A percentile compares a stretch with the other conserved stretches of the same genome.
Conservation (phyloP, 2,329 filamentous ascomycete species). For the Claviceps humidiphila region DNA sequence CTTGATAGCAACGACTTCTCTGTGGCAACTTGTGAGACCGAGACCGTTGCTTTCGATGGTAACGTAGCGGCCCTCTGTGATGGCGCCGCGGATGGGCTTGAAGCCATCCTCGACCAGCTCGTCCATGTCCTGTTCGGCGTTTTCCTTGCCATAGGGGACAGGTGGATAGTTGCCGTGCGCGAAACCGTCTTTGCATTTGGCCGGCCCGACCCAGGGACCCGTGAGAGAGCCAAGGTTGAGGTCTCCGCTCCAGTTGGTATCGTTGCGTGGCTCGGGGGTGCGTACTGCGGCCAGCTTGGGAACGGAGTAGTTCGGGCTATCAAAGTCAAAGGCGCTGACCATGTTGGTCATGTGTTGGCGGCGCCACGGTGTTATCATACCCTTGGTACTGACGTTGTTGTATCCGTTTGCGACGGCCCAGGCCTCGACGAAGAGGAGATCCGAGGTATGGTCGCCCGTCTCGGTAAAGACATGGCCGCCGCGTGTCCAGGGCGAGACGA, state of each 20-base stretch:
- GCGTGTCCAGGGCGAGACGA: conserved; percentile 40
- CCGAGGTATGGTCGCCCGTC: conserved; percentile 38
- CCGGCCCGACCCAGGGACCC: conserved; percentile 10
- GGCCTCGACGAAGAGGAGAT: conserved; percentile 38
- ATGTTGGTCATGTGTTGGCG: conserved; percentile 17
- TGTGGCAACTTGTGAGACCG: conserved; percentile 22
- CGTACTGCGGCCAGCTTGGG: conserved; percentile 4
- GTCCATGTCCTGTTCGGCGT: conserved; percentile 73
- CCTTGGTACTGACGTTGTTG: conserved; percentile 14
- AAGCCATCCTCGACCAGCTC: conserved; percentile 46
- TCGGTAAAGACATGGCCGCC: conserved; percentile 41
- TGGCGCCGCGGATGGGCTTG: conserved; percentile 34
- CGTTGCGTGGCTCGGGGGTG: conserved; percentile 17
- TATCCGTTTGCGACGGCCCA: conserved; percentile 22
- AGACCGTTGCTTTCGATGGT: conserved; percentile 30
- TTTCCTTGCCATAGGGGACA: conserved; percentile 7
- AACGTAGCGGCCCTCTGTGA: conserved; percentile 41
- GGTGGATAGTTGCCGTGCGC: conserved; percentile 16
- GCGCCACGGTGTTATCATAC: conserved; percentile 15
- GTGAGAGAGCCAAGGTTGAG: conserved; percentile 9
- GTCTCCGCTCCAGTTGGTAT: conserved; percentile 13
- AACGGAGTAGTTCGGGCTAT: conserved; percentile 16
- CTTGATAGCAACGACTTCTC: conserved; percentile 1
- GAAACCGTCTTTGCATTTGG: conserved; percentile 10
- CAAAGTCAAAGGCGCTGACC: conserved; percentile 25